These are phyloP conservation scores for Penicillium ucsense DNA, from an alignment of 495 filamentous ascomycete genomes.

Conservation along the genomic window DNA sequence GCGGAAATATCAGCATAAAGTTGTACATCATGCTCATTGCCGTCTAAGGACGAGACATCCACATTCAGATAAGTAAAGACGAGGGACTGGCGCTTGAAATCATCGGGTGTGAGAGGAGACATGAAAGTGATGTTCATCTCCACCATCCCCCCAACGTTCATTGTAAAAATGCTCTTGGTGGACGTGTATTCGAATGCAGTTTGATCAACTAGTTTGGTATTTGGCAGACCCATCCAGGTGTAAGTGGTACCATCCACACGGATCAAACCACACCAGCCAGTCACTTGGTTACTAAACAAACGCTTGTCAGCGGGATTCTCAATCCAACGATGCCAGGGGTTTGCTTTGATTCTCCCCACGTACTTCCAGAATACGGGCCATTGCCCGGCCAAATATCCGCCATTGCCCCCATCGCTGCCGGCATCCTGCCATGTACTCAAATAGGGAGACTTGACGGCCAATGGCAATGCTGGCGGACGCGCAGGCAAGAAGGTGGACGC, in stretches of 20 bases:
- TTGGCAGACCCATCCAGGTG: constrained; percentile 46
- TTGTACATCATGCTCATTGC: constrained; percentile 43
- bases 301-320: background rate
- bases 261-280: constrained; percentile 47
- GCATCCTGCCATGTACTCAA: constrained; percentile 46
- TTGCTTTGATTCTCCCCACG: constrained; percentile 8
- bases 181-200: constrained; percentile 47
- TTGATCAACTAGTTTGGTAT: constrained; percentile 36
- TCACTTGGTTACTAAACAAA: constrained; percentile 32
- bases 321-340: background rate
- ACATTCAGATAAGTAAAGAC: constrained; percentile 48
- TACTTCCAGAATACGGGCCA: constrained; percentile 50
- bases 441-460: constrained; percentile 51
- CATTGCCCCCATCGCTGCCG: constrained; percentile 44
- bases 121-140: constrained; percentile 49
- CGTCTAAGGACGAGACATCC: constrained; percentile 43
- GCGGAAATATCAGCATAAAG: constrained; percentile 53
- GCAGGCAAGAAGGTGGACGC: constrained; percentile 43
- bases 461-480: constrained; percentile 44
- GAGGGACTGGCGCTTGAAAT: constrained; percentile 45
- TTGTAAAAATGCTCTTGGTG: constrained; percentile 47
- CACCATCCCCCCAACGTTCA: constrained; percentile 37
- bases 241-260: constrained; percentile 46
- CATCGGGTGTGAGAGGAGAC: constrained; percentile 47
- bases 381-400: constrained; percentile 47